Evolutionary conservation across 148 eudicot species (phyloP).

Genomic region (Amaranthus hypochondriacus): DNA sequence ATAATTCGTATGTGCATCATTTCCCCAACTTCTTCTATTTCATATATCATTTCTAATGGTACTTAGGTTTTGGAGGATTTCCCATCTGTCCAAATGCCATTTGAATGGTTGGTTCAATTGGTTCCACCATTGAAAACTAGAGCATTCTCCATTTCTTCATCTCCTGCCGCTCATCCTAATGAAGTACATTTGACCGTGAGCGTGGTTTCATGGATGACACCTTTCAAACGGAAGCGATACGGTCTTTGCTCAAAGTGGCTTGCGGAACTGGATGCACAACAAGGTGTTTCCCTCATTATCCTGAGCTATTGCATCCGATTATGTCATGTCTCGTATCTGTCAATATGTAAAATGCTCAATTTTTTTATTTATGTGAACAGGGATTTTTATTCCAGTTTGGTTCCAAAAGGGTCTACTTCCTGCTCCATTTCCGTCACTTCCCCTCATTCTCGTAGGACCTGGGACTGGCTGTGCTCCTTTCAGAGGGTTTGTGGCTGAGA

Average conservation of each 20-base stretch:
- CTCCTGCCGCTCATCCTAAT: constrained; percentile 68
- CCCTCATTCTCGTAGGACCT: constrained; percentile 89
- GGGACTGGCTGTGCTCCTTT: constrained; percentile 98
- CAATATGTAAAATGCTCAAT: constrained; percentile 5
- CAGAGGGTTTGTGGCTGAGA: constrained; percentile 72
- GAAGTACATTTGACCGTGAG: constrained; percentile 78
- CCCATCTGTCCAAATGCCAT: constrained; percentile 91
- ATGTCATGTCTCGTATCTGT: not conserved
- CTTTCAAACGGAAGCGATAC: constrained; percentile 67
- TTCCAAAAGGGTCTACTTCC: constrained; percentile 80
- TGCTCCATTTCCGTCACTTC: constrained; percentile 73
- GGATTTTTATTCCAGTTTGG: constrained; percentile 66
- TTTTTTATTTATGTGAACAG: constrained; percentile 29
- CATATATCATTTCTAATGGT: not conserved
- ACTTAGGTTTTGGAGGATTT: constrained; percentile 81
- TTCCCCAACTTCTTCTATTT: not conserved
- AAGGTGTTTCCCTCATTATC: constrained; percentile 28
- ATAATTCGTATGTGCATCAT: not conserved
- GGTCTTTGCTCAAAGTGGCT: constrained; percentile 96
- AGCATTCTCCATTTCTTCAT: constrained; percentile 87
- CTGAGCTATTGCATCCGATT: not conserved
- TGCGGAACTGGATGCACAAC: constrained; percentile 64
- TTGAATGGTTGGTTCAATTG: constrained; percentile 90
- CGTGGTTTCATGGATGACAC: constrained; percentile 75
- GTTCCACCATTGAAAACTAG: constrained; percentile 79